Conservation (phyloP, 768 basidiomycete genomes). For the Basidioascus undulatus region DNA sequence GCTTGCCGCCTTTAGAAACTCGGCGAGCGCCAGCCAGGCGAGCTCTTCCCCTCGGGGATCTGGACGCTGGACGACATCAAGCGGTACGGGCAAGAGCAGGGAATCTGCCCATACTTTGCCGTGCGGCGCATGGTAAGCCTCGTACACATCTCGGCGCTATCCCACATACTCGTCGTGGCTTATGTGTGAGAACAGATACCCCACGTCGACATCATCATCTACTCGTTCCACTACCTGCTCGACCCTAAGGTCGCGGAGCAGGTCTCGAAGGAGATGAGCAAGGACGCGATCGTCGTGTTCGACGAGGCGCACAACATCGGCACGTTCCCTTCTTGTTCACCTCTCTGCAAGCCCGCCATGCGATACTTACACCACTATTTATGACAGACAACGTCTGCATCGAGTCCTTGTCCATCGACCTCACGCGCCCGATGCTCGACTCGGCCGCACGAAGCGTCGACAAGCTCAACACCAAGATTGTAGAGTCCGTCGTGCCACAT, state of each 20-base stretch:
- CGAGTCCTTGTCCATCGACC: constrained; percentile 87
- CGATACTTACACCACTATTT: not conserved
- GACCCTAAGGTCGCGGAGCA: constrained; percentile 99
- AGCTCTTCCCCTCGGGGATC: constrained; percentile 57
- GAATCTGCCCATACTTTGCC: constrained; percentile 82
- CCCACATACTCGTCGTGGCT: not conserved
- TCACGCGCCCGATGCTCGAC: constrained; percentile 93
- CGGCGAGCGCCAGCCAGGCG: constrained; percentile 54
- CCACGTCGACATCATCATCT: constrained; percentile 87
- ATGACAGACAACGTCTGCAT: constrained; percentile 83
- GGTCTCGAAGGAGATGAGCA: constrained; percentile 90
- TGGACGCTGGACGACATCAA: constrained; percentile 87
- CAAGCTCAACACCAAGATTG: constrained; percentile 71
- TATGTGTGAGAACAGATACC: constrained; percentile 47
- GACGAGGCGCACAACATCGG: constrained; percentile 99
- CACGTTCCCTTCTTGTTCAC: constrained; percentile 18
- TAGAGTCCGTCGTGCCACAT: constrained; percentile 38
- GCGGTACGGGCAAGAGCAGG: constrained; percentile 61
- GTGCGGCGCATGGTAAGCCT: constrained; percentile 70
- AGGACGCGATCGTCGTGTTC: constrained; percentile 95
- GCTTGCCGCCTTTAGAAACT: constrained; percentile 33
- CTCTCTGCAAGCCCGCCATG: not conserved
- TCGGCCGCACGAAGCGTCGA: constrained; percentile 69
- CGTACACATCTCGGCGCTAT: not conserved
- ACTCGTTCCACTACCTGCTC: constrained; percentile 93